These are phyloP conservation scores for Schoenoplectus tabernaemontani DNA, from an alignment of 202 grass and related monocot genomes.

Conservation along the genomic window DNA sequence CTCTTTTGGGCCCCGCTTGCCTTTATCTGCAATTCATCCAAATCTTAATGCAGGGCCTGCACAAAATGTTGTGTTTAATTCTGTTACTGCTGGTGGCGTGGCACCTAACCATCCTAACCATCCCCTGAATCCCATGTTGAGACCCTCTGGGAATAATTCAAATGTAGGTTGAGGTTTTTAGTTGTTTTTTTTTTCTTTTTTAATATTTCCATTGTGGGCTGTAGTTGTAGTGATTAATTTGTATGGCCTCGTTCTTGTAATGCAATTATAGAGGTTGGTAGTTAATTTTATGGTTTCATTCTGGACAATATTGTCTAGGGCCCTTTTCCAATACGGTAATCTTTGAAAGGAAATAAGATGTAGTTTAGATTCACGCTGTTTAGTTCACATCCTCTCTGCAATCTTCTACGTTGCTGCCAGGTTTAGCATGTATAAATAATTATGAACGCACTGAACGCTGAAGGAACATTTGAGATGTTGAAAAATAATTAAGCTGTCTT, in stretches of 20 bases:
- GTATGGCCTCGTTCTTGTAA: conserved; percentile 9
- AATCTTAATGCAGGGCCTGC: conserved; percentile 25
- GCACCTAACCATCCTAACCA: conserved; percentile 39
- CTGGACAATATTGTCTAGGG: conserved; percentile 9
- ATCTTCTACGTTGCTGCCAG: not conserved
- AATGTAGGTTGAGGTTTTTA: conserved; percentile 38
- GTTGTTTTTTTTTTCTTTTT: not conserved
- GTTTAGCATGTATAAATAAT: not conserved
- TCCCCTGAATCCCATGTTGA: conserved; percentile 38
- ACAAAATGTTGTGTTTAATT: conserved; percentile 51
- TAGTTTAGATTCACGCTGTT: not conserved
- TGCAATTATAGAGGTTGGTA: conserved; percentile 27
- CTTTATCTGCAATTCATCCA: conserved; percentile 52
- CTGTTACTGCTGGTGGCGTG: conserved; percentile 31
- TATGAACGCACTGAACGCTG: not conserved
- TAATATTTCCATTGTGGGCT: conserved; percentile 1
- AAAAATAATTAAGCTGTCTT: not conserved
- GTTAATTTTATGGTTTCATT: conserved; percentile 12
- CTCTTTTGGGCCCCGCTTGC: conserved; percentile 50
- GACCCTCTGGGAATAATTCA: conserved; percentile 65
- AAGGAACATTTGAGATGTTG: not conserved
- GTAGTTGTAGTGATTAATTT: conserved; percentile 22
- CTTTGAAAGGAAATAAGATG: not conserved
- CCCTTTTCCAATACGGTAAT: not conserved
- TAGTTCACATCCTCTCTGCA: not conserved